Evolutionary conservation across 2,329 filamentous ascomycete species (phyloP).

Genomic region (Stenocarpella maydis): DNA sequence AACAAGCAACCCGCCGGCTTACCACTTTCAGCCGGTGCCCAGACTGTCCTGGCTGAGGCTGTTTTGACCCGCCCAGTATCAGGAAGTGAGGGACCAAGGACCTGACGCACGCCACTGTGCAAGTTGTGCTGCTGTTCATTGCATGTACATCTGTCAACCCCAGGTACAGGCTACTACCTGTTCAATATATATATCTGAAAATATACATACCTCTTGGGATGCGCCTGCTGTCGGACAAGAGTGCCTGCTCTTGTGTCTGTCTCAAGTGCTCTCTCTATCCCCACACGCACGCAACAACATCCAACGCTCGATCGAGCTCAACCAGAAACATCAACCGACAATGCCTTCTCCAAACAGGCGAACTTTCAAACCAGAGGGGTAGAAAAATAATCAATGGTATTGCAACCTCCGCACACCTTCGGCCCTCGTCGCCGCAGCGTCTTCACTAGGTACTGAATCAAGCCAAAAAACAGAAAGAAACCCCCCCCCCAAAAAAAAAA

Average conservation of each 20-base stretch:
- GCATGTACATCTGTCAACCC: background rate
- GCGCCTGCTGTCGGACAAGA: background rate
- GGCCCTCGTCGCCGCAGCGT: no score
- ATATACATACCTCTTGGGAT: background rate
- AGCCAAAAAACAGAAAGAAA: no score
- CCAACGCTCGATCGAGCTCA: background rate
- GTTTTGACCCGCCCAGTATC: no score
- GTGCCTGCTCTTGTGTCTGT: background rate
- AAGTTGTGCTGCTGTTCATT: background rate
- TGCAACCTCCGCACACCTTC: background rate
- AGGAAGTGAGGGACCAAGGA: no score
- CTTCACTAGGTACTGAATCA: constrained; percentile 19
- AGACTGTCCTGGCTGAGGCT: no score
- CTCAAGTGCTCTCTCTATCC: no score
- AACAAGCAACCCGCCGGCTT: background rate
- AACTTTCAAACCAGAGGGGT: background rate
- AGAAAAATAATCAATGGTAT: constrained; percentile 18
- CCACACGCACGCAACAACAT: background rate
- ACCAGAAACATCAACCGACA: background rate
- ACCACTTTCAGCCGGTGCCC: background rate
- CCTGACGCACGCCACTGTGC: background rate
- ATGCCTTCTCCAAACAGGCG: background rate
- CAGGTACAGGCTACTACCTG: no score
- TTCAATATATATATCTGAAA: background rate
- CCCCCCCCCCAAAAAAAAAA: no score